Evolutionary conservation across 2,329 filamentous ascomycete species (phyloP), one percentile per base, ranked within the genome.

Genomic region (Trichoderma simmonsii): DNA sequence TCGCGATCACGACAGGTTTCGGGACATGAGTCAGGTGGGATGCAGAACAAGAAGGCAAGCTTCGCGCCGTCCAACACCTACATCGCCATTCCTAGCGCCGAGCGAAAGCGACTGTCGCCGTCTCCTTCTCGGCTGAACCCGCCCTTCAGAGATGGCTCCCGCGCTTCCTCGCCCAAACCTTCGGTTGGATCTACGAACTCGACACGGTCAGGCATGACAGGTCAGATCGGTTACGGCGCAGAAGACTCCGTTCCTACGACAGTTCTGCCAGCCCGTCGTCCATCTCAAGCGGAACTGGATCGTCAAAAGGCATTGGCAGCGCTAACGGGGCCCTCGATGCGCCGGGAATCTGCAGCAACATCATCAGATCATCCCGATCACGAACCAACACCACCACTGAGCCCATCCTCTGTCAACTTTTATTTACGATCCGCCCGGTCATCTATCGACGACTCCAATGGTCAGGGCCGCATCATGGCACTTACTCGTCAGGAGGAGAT

Each of bases 401-500:
- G 86, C 34, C 87, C 87, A 0, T 83, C 82, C 2, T 88, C 85
- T 7, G 79, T 86, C 4, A 86, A 88, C 68, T 85, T 85, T 64
- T 85, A 83, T 72, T 79, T 85, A 18, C 82, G 83, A 43, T 80
- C 82, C 0, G 78, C 78, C 0, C 78, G 78, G 12, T 83, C 82
- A 3, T 83, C 84, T 0, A 77, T 82, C 9, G 79, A 82, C 56
- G 75, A 75, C 2, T 74, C 76, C 11, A 76, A 73, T 21, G 75
- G 76, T 32, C 78, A 81, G 39, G 79, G 80, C 32, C 84, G 87
- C 1, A 81, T 89, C 70, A 89, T 89, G 85, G 86, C 87, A 1
- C 86, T 90, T 21, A 89, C 87, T 0, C 83, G 82, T 4, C 87
- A 89, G 73, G 88, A 90, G 73, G 86, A 89, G 78, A 85, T 88